A percentile compares a stretch with the other conserved stretches of the same genome.
These are phyloP conservation scores for Lizonia empirigonia DNA, from an alignment of 2,329 filamentous ascomycete species.

Conservation along the genomic window DNA sequence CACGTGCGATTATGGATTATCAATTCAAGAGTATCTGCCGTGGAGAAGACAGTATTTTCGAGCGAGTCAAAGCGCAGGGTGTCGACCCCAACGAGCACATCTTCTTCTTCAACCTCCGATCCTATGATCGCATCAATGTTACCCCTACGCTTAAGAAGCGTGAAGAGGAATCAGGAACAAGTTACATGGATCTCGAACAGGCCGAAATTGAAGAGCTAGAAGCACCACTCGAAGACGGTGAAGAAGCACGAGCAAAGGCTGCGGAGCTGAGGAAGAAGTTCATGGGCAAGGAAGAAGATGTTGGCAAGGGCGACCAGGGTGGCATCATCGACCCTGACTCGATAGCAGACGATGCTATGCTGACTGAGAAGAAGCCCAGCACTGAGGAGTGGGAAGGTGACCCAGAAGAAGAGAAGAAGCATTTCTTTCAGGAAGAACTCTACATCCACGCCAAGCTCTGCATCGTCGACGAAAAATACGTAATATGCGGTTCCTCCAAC, in stretches of 20 bases:
- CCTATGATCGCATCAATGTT: slow-evolving; percentile 89
- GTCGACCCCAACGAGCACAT: slow-evolving; percentile 80
- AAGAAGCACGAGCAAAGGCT: slow-evolving; percentile 52
- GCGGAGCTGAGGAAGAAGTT: slow-evolving; percentile 56
- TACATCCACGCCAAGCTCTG: slow-evolving; percentile 94
- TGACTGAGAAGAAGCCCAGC: slow-evolving; percentile 64
- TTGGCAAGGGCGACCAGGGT: slow-evolving; percentile 47
- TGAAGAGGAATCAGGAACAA: slow-evolving; percentile 80
- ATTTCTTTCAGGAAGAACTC: slow-evolving; percentile 94
- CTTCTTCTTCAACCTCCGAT: slow-evolving; percentile 91
- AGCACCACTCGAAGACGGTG: slow-evolving; percentile 48
- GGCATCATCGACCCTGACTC: slow-evolving; percentile 62
- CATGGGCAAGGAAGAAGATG: slow-evolving; percentile 49
- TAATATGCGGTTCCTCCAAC: slow-evolving; percentile 86
- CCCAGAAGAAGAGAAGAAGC: slow-evolving; percentile 75
- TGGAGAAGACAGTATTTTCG: slow-evolving; percentile 89
- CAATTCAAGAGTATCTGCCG: slow-evolving; percentile 96
- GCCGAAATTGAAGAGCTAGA: slow-evolving; percentile 90
- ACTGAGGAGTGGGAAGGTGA: slow-evolving; percentile 79
- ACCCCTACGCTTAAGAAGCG: slow-evolving; percentile 74
- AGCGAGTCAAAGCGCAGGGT: slow-evolving; percentile 72
- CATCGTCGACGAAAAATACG: slow-evolving; percentile 84
- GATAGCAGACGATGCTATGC: slow-evolving; percentile 83
- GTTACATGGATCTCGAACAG: slow-evolving; percentile 83
- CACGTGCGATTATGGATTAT: slow-evolving; percentile 93